These are phyloP conservation scores for Solanum dulcamara DNA, from an alignment of 257 asterid genomes.

Conservation along the genomic window DNA sequence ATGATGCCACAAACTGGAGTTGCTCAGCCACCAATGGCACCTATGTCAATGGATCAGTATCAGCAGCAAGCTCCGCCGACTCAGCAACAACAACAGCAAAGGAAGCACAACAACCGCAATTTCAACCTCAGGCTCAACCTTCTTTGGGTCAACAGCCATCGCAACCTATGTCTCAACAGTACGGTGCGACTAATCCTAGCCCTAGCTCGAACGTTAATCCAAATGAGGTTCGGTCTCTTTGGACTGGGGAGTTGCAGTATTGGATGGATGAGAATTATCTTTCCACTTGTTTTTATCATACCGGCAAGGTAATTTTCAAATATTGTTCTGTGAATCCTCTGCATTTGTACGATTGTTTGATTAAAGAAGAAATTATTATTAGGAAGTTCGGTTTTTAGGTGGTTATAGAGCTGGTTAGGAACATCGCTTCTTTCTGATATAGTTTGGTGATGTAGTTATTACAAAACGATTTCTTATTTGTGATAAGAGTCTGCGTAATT, in stretches of 20 bases:
- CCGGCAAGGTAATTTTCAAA: conserved; percentile 50
- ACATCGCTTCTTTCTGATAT: neutral
- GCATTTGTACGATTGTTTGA: neutral
- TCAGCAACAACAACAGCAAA: conserved; percentile 6
- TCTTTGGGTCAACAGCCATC: conserved; percentile 18
- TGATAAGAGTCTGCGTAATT: neutral
- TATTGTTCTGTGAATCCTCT: neutral
- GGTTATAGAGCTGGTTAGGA: neutral
- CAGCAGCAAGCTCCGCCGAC: conserved; percentile 7
- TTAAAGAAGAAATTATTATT: neutral
- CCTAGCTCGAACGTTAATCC: conserved; percentile 17
- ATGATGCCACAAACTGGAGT: conserved; percentile 82
- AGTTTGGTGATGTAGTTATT: neutral
- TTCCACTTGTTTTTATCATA: conserved; percentile 39
- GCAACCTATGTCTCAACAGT: conserved; percentile 27
- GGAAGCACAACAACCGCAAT: conserved; percentile 33
- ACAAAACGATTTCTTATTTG: neutral
- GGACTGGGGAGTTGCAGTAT: conserved; percentile 88
- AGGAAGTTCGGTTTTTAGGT: neutral
- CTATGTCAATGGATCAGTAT: conserved; percentile 29
- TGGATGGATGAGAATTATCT: conserved; percentile 91
- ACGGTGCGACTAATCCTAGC: conserved; percentile 23
- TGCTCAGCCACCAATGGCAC: conserved; percentile 42
- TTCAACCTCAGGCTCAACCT: conserved; percentile 30
- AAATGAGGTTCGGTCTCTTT: conserved; percentile 59